Percentiles rank a stretch among this genome's conserved stretches.
These are phyloP conservation scores for Aurantiochytrium sp. DNA, from an alignment of 108 stramenopile genomes.

Conservation along the genomic window DNA sequence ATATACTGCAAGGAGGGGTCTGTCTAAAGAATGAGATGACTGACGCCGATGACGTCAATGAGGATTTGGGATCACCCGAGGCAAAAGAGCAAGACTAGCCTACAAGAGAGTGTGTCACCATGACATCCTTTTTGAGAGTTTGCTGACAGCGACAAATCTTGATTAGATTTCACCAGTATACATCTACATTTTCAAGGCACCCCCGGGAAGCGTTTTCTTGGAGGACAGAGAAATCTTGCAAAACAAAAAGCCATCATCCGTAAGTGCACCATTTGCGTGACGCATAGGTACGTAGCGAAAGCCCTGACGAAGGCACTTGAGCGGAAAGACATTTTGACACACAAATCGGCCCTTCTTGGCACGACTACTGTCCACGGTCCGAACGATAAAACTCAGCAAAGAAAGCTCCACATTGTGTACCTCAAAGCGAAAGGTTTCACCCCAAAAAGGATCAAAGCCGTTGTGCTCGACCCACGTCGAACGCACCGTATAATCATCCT, in stretches of 20 bases:
- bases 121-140: no score
- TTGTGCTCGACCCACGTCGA: conserved; percentile 38
- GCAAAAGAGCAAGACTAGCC: no score
- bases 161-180: no score
- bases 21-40: no score
- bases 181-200: no score
- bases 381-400: neutral
- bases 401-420: neutral
- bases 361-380: neutral
- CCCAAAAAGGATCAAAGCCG: conserved; percentile 51
- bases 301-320: neutral
- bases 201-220: neutral
- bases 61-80: no score
- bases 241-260: neutral
- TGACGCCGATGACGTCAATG: no score
- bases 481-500: neutral
- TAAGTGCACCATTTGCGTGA: neutral
- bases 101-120: no score
- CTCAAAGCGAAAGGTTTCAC: neutral
- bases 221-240: neutral
- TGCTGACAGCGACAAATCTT: no score
- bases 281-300: neutral
- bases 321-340: neutral
- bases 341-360: neutral
- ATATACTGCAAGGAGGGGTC: no score